Conservation (phyloP, 1,284 basidiomycete genomes). For the Sphaerobolus stellatus region DNA sequence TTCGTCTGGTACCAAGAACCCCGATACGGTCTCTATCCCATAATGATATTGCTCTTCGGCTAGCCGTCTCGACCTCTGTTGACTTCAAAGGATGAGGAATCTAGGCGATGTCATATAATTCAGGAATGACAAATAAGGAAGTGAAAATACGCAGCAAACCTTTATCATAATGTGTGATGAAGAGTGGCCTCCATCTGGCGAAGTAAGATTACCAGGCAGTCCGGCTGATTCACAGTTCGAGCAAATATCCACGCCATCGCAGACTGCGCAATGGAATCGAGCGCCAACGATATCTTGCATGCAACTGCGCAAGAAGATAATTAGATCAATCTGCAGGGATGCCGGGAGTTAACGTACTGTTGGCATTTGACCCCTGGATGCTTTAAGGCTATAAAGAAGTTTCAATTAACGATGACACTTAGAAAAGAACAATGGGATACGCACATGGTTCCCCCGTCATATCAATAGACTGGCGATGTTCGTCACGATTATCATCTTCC, state of each 20-base stretch:
- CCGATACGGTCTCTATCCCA: slow-evolving; percentile 76
- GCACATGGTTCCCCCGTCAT: slow-evolving; percentile 60
- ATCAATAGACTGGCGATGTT: slow-evolving; percentile 6
- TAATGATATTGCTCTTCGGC: slow-evolving; percentile 67
- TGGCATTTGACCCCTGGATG: slow-evolving; percentile 72
- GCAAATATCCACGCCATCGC: slow-evolving; percentile 79
- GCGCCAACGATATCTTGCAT: slow-evolving; percentile 86
- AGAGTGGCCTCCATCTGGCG: slow-evolving; percentile 69
- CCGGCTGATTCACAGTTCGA: slow-evolving; percentile 86
- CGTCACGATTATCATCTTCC: slow-evolving; percentile 1
- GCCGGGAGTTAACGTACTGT: slow-evolving; percentile 61
- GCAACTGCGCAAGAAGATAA: slow-evolving; percentile 55
- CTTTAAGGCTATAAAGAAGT: slow-evolving; percentile 52
- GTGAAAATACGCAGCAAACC: slow-evolving; percentile 41
- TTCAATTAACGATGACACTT: neutral
- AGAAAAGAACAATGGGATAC: slow-evolving; percentile 23
- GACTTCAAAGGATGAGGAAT: slow-evolving; percentile 80
- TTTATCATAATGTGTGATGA: slow-evolving; percentile 92
- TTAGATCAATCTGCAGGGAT: neutral
- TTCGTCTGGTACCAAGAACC: slow-evolving; percentile 25
- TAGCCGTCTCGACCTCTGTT: slow-evolving; percentile 71
- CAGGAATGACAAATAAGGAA: neutral
- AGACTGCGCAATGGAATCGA: slow-evolving; percentile 89
- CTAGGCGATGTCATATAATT: slow-evolving; percentile 36
- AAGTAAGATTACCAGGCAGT: slow-evolving; percentile 75